phyloP scores from a whole-genome alignment of 441 rosid genomes.

The Eutrema salsugineum region DNA sequence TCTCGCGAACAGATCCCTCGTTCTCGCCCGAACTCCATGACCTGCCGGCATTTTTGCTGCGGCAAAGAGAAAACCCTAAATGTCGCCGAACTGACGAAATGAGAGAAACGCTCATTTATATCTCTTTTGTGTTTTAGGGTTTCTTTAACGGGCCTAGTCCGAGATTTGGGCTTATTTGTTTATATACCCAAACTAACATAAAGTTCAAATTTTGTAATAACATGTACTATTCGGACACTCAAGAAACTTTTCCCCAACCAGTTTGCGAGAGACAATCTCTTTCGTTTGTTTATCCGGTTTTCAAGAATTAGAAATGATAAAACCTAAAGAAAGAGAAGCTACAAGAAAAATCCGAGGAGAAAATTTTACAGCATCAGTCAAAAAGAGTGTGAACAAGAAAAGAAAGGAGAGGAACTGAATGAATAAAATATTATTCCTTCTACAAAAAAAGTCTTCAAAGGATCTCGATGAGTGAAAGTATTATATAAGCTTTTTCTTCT shows the following conservation, averaged over 20 bases:
- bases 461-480: background rate
- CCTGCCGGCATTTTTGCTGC: constrained; percentile 67
- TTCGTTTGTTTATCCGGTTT: background rate
- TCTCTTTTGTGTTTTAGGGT: background rate
- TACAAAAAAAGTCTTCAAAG: background rate
- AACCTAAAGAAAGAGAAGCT: constrained; percentile 1
- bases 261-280: background rate
- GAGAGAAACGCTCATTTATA: background rate
- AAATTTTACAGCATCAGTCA: constrained; percentile 11
- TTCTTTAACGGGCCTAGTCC: background rate
- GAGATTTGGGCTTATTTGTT: background rate
- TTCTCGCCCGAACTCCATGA: constrained; percentile 82
- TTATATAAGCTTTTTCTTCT: constrained; percentile 82
- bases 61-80: background rate
- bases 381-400: background rate
- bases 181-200: background rate
- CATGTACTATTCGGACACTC: background rate
- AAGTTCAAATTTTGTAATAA: background rate
- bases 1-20: constrained; percentile 82
- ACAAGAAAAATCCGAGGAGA: background rate
- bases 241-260: background rate
- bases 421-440: constrained; percentile 15
- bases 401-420: constrained; percentile 5
- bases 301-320: background rate
- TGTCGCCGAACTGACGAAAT: background rate